phyloP scores from a whole-genome alignment of 768 basidiomycete species.

The Clitopilus passeckerianus region DNA sequence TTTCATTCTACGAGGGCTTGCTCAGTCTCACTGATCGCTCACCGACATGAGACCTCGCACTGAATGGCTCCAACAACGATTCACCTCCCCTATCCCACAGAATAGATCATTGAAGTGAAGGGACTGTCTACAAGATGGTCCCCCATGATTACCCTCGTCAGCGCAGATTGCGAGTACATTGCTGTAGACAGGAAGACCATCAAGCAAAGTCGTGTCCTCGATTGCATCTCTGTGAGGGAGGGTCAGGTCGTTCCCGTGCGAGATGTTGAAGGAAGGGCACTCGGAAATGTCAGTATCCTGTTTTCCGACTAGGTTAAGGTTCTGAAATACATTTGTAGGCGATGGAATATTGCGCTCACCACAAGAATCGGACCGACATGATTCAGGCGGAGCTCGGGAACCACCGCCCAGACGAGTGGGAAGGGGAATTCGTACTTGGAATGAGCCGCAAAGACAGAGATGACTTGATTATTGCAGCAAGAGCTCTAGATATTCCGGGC shows the following conservation, averaged over 20 bases:
- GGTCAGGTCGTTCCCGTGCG: background rate
- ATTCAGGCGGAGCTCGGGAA: background rate
- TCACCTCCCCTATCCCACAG: too few species aligned
- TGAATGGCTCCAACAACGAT: too few species aligned
- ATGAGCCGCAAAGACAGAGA: background rate
- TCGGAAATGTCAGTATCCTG: too few species aligned
- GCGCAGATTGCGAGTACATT: background rate
- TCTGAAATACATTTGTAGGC: background rate
- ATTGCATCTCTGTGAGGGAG: background rate
- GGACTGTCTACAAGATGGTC: background rate
- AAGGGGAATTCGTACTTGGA: background rate
- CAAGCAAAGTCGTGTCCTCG: background rate
- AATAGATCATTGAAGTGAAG: too few species aligned
- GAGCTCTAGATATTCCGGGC: background rate
- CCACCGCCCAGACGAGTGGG: background rate
- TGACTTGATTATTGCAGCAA: background rate
- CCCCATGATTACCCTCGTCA: background rate
- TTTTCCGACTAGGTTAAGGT: too few species aligned
- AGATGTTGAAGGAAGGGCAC: background rate
- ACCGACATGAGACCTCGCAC: too few species aligned
- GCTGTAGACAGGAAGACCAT: background rate
- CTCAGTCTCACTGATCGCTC: too few species aligned
- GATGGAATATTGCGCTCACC: background rate
- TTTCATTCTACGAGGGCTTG: background rate
- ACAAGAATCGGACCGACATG: background rate